A percentile compares a stretch with the other conserved stretches of the same genome.
Evolutionary conservation across 2,329 filamentous ascomycete genomes (phyloP).

Genomic region (Fusarium oxysporum): DNA sequence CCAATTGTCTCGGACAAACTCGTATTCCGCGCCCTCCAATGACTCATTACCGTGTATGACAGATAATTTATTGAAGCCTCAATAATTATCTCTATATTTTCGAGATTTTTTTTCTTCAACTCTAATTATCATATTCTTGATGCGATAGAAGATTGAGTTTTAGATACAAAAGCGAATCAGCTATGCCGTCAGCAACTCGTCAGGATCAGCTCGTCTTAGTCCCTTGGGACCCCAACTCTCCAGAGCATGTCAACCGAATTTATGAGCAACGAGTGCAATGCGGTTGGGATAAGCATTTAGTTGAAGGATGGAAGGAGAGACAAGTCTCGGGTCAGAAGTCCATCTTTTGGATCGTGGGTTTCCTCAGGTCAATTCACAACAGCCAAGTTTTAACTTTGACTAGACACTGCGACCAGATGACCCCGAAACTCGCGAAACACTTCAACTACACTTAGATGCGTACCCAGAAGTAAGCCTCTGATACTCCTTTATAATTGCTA

Average conservation of each 20-base stretch:
- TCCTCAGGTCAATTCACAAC: fast-evolving
- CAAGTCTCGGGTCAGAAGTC: slow-evolving; percentile 37
- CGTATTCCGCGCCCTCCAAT: neutral
- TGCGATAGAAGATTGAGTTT: neutral
- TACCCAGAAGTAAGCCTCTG: slow-evolving; percentile 18
- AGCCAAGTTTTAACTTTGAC: neutral
- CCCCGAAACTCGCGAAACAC: neutral
- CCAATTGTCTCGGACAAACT: slow-evolving; percentile 9
- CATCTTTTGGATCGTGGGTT: slow-evolving; percentile 44
- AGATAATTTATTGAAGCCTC: neutral
- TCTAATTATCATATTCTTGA: too few relatives aligned
- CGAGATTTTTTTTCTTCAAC: too few relatives aligned
- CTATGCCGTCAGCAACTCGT: slow-evolving; percentile 14
- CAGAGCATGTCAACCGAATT: slow-evolving; percentile 22
- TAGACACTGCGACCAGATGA: slow-evolving; percentile 28
- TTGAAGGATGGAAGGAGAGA: slow-evolving; percentile 32
- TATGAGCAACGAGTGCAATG: slow-evolving; percentile 35
- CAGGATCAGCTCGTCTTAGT: slow-evolving; percentile 27
- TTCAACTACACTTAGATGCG: slow-evolving; percentile 25
- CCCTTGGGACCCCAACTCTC: slow-evolving; percentile 41
- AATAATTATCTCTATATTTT: neutral
- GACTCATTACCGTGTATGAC: slow-evolving; percentile 2
- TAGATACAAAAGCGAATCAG: neutral
- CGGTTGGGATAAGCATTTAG: slow-evolving; percentile 36
- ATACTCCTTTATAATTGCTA: fast-evolving